Percentiles rank a stretch among this genome's conserved stretches.
phyloP scores from a whole-genome alignment of 192 early-diverging fungal genomes.

The Gaertneriomyces semiglobifer region DNA sequence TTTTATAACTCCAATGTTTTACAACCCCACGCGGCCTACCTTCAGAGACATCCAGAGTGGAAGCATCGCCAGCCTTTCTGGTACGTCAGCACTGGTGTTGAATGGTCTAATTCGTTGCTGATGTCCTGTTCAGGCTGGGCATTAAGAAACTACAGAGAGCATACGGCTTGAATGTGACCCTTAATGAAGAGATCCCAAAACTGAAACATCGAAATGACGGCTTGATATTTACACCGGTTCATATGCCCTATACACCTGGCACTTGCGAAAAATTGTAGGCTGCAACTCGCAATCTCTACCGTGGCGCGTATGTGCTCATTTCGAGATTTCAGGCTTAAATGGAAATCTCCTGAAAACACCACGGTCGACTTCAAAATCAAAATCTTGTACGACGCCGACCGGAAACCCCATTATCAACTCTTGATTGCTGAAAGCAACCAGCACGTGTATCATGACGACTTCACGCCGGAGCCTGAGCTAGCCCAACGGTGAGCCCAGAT shows the following conservation, averaged over 20 bases:
- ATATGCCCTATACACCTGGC: slow-evolving; percentile 47
- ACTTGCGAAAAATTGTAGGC: slow-evolving; percentile 56
- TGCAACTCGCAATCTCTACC: not conserved
- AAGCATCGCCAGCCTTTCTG: slow-evolving; percentile 50
- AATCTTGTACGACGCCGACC: slow-evolving; percentile 26
- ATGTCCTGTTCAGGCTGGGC: slow-evolving; percentile 36
- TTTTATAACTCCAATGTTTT: slow-evolving; percentile 62
- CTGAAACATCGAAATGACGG: slow-evolving; percentile 67
- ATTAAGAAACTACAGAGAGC: slow-evolving; percentile 46
- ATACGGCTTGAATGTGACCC: slow-evolving; percentile 47
- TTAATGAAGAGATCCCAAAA: slow-evolving; percentile 54
- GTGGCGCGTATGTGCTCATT: not conserved
- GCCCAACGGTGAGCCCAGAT: slow-evolving; percentile 24
- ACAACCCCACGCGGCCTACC: slow-evolving; percentile 53
- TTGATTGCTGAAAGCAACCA: slow-evolving; percentile 18
- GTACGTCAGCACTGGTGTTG: slow-evolving; percentile 26
- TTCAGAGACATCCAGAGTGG: slow-evolving; percentile 34
- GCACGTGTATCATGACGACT: slow-evolving; percentile 35
- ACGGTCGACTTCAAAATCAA: slow-evolving; percentile 56
- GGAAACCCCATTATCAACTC: slow-evolving; percentile 30
- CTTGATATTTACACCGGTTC: slow-evolving; percentile 60
- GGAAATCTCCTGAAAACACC: slow-evolving; percentile 54
- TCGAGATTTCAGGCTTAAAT: slow-evolving; percentile 52
- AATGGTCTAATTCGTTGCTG: not conserved
- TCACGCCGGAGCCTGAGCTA: slow-evolving; percentile 39